phyloP scores from a whole-genome alignment of 257 asterid genomes.

The Catharanthus roseus region DNA sequence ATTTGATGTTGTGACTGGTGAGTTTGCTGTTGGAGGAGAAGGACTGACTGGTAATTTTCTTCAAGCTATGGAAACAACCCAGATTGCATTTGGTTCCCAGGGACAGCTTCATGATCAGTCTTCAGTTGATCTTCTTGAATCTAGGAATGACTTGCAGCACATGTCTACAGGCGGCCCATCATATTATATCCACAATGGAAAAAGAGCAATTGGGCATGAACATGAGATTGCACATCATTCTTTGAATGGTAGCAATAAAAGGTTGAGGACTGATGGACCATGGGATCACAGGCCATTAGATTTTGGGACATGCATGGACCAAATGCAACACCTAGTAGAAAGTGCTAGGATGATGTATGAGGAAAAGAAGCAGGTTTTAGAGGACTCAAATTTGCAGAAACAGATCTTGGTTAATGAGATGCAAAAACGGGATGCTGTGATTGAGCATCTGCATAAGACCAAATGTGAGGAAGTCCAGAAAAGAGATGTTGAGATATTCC shows the following conservation, averaged over 20 bases:
- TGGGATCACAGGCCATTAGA: conserved; percentile 49
- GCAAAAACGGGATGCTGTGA: conserved; percentile 55
- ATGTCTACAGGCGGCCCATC: conserved; percentile 25
- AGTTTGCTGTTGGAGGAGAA: conserved; percentile 41
- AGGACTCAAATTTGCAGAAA: conserved; percentile 34
- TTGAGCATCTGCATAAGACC: conserved; percentile 48
- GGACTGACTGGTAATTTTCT: conserved; percentile 63
- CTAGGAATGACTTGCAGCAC: conserved; percentile 39
- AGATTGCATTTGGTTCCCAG: conserved; percentile 41
- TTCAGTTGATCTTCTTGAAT: too few relatives aligned
- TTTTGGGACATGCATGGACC: conserved; percentile 55
- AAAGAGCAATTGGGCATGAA: conserved; percentile 63
- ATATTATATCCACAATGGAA: conserved; percentile 41
- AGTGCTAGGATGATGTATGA: conserved; percentile 39
- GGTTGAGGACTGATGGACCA: conserved; percentile 47
- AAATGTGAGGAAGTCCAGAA: conserved; percentile 50
- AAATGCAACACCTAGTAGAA: conserved; percentile 39
- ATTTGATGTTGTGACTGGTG: conserved; percentile 35
- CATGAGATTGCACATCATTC: conserved; percentile 28
- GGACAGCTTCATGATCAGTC: too few relatives aligned
- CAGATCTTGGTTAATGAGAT: conserved; percentile 54
- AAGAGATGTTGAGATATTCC: conserved; percentile 46
- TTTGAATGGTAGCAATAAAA: conserved; percentile 45
- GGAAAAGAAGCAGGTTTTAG: conserved; percentile 48
- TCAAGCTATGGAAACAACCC: conserved; percentile 47